These are phyloP conservation scores for Aspergillus fischeri DNA, from an alignment of 2,329 filamentous ascomycete genomes.

Conservation along the genomic window DNA sequence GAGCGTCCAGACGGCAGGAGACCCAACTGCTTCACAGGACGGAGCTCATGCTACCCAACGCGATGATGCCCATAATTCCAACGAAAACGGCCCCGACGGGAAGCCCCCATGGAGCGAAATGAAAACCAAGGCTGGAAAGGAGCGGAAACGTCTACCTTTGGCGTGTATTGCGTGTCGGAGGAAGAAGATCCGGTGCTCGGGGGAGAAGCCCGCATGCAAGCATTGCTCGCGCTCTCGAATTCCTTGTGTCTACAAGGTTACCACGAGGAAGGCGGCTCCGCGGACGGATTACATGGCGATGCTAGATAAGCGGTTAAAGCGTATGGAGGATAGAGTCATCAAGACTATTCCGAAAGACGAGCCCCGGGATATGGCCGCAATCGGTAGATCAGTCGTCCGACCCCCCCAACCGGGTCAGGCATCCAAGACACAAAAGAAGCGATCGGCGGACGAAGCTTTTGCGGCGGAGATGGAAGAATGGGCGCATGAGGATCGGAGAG, in stretches of 20 bases:
- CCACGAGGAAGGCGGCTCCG: conserved; percentile 86
- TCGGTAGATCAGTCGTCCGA: conserved; percentile 79
- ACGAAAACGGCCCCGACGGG: conserved; percentile 48
- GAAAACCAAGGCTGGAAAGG: conserved; percentile 91
- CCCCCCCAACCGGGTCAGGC: conserved; percentile 62
- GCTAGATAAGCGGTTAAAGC: conserved; percentile 89
- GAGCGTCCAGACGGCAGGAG: conserved; percentile 21
- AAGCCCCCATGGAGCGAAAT: conserved; percentile 71
- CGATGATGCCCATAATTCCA: conserved; percentile 18
- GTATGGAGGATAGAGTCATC: conserved; percentile 97
- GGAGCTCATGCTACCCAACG: conserved; percentile 15
- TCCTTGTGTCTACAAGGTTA: conserved; percentile 97
- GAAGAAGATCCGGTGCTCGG: conserved; percentile 97
- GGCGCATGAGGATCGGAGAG: conserved; percentile 58
- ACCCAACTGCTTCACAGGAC: conserved; percentile 18
- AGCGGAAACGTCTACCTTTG: conserved; percentile 84
- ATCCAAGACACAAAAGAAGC: conserved; percentile 67
- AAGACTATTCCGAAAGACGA: conserved; percentile 90
- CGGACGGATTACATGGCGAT: conserved; percentile 99
- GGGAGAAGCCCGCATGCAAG: conserved; percentile 96
- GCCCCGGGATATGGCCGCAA: conserved; percentile 60
- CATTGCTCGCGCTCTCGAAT: conserved; percentile 90
- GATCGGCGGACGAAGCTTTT: conserved; percentile 83
- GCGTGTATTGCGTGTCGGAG: conserved; percentile 93
- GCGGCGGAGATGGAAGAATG: conserved; percentile 75